Conservation (phyloP, 768 basidiomycete species). For the Asterophora parasitica region DNA sequence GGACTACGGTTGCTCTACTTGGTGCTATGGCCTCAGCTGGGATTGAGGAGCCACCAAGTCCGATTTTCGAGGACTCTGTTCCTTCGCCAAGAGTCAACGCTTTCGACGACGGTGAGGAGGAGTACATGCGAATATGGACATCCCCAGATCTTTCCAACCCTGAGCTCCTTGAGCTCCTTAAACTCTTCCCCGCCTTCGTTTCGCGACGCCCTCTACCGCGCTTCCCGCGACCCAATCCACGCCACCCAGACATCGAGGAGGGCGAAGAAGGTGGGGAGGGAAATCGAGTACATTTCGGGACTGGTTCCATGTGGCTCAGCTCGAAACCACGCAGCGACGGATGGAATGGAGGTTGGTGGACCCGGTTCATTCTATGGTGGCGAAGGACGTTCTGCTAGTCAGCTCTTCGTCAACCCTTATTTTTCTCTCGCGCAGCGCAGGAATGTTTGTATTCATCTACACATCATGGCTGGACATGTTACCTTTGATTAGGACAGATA, state of each 20-base stretch:
- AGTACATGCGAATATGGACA: slow-evolving; percentile 73
- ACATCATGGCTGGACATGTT: slow-evolving; percentile 15
- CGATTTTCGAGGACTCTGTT: slow-evolving; percentile 33
- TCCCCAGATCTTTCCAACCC: slow-evolving; percentile 75
- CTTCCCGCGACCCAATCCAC: slow-evolving; percentile 45
- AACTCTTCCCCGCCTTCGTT: slow-evolving; percentile 75
- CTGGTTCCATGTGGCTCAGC: slow-evolving; percentile 82
- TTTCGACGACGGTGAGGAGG: slow-evolving; percentile 33
- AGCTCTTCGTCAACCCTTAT: slow-evolving; percentile 8
- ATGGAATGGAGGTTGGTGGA: slow-evolving; percentile 80
- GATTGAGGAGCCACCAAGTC: slow-evolving; percentile 38
- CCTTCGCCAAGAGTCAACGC: slow-evolving; percentile 28
- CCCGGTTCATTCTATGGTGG: slow-evolving; percentile 75
- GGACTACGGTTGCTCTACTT: slow-evolving; percentile 26
- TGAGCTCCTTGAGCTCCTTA: slow-evolving; percentile 64
- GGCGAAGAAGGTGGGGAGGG: slow-evolving; percentile 52
- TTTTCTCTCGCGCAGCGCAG: not conserved
- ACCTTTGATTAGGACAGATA: slow-evolving; percentile 8
- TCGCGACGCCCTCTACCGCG: slow-evolving; percentile 66
- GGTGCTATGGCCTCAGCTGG: slow-evolving; percentile 26
- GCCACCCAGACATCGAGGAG: slow-evolving; percentile 61
- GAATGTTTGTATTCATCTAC: slow-evolving; percentile 20
- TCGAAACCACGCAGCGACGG: slow-evolving; percentile 51
- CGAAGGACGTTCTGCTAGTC: slow-evolving; percentile 68
- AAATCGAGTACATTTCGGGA: slow-evolving; percentile 66